Evolutionary conservation across 768 basidiomycete genomes (phyloP).

Genomic region (Favolaschia claudopus): DNA sequence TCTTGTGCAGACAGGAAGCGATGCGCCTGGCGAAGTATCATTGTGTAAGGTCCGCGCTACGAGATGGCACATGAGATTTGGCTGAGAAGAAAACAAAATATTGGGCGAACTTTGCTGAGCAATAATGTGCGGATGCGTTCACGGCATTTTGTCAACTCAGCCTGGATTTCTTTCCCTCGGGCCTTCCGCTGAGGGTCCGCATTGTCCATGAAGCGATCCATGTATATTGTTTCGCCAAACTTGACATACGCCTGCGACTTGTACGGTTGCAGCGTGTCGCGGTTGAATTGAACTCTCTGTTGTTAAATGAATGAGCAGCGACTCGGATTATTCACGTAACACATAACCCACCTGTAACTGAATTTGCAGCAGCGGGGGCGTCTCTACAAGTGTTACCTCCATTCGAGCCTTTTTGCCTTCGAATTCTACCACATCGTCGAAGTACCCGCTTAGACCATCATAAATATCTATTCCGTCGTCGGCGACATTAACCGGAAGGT

Average conservation of each 20-base stretch:
- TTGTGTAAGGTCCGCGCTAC: slow-evolving; percentile 68
- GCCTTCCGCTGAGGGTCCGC: slow-evolving; percentile 76
- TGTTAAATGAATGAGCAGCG: no score
- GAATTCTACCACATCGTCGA: slow-evolving; percentile 88
- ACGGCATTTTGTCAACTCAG: slow-evolving; percentile 66
- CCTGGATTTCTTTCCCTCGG: slow-evolving; percentile 73
- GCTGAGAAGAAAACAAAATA: background rate
- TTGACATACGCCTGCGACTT: slow-evolving; percentile 97
- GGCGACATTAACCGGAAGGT: slow-evolving; percentile 91
- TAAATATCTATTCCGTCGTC: slow-evolving; percentile 92
- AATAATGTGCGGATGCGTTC: slow-evolving; percentile 73
- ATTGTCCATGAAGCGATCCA: slow-evolving; percentile 91
- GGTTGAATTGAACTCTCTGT: slow-evolving; percentile 95
- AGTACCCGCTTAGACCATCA: slow-evolving; percentile 91
- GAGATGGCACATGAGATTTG: background rate
- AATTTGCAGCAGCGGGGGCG: slow-evolving; percentile 92
- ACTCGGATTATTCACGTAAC: background rate
- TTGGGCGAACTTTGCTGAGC: slow-evolving; percentile 68
- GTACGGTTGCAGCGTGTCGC: slow-evolving; percentile 88
- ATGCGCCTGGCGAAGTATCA: slow-evolving; percentile 61
- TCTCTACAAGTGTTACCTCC: slow-evolving; percentile 85
- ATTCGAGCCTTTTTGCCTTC: slow-evolving; percentile 87
- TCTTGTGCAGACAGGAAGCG: slow-evolving; percentile 65
- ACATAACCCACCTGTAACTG: slow-evolving; percentile 81
- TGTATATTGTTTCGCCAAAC: slow-evolving; percentile 84